These are phyloP conservation scores for Phylloporus sp. DNA, from an alignment of 1,284 basidiomycete genomes.

Conservation along the genomic window DNA sequence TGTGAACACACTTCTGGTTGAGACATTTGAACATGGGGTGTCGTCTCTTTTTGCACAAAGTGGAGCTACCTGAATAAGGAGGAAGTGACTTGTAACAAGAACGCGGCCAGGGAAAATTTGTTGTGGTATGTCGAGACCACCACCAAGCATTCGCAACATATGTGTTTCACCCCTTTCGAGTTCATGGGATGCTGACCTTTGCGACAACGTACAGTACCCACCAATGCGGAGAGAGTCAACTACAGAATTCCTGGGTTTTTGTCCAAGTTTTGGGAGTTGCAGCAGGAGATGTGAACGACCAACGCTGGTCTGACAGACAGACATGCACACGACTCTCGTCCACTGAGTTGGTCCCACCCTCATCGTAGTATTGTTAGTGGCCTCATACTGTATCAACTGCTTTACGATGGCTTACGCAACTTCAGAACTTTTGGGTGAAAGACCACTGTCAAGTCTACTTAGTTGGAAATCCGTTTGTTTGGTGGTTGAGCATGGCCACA, in stretches of 20 bases:
- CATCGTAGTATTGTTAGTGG: slow-evolving; percentile 87
- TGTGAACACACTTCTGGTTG: slow-evolving; percentile 86
- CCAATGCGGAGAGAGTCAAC: slow-evolving; percentile 82
- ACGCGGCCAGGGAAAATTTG: slow-evolving; percentile 89
- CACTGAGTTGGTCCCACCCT: slow-evolving; percentile 87
- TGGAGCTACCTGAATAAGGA: slow-evolving; percentile 99
- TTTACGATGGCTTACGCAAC: slow-evolving; percentile 1
- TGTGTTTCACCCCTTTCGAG: slow-evolving; percentile 41
- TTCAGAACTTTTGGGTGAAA: slow-evolving; percentile 96
- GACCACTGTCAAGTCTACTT: slow-evolving; percentile 96
- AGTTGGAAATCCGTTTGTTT: slow-evolving; percentile 92
- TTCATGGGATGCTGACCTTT: background rate
- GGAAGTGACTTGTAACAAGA: slow-evolving; percentile 98
- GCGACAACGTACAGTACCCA: slow-evolving; percentile 54
- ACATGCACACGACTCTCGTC: slow-evolving; percentile 94
- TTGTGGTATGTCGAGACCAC: slow-evolving; percentile 96
- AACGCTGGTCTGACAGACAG: slow-evolving; percentile 95
- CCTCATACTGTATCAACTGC: background rate
- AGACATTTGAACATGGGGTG: slow-evolving; percentile 89
- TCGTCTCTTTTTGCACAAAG: slow-evolving; percentile 97
- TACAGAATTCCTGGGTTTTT: slow-evolving; percentile 89
- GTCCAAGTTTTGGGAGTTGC: slow-evolving; percentile 89
- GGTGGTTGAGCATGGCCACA: slow-evolving; percentile 83
- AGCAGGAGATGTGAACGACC: slow-evolving; percentile 98
- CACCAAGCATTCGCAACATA: slow-evolving; percentile 69